Evolutionary conservation across 1,284 basidiomycete species (phyloP).

Genomic region (Ceratobasidium theobromae): DNA sequence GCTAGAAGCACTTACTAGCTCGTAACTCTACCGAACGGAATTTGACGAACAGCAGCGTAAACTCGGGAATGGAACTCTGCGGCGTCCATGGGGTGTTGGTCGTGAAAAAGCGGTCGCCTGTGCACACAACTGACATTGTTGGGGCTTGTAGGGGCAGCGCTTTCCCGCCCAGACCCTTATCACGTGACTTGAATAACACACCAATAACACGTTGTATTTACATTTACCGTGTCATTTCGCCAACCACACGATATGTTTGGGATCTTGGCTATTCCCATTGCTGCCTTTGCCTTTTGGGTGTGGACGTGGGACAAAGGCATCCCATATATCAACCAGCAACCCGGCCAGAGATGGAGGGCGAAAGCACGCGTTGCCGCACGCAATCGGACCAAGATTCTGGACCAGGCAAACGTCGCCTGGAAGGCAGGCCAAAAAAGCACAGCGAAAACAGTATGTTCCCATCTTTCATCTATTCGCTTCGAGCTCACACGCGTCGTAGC

Average conservation of each 20-base stretch:
- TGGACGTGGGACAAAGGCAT: conserved; percentile 23
- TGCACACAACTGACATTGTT: conserved; percentile 21
- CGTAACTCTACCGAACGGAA: conserved; percentile 64
- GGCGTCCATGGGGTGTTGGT: conserved; percentile 53
- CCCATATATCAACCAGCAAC: conserved; percentile 25
- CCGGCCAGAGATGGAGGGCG: conserved; percentile 10
- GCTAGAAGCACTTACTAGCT: conserved; percentile 49
- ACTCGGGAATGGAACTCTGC: conserved; percentile 73
- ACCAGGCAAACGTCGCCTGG: conserved; percentile 18
- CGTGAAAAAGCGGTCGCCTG: neutral
- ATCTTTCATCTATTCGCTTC: neutral
- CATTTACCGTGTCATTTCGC: neutral
- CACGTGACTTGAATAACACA: conserved; percentile 13
- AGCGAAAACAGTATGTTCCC: conserved; percentile 13
- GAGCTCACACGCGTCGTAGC: neutral
- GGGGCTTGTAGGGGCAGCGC: conserved; percentile 24
- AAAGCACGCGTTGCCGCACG: conserved; percentile 10
- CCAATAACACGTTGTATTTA: conserved; percentile 1
- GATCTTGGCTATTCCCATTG: neutral
- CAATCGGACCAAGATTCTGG: conserved; percentile 11
- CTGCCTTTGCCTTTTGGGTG: conserved; percentile 21
- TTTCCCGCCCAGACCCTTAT: neutral
- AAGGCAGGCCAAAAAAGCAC: conserved; percentile 19
- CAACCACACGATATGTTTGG: conserved; percentile 8
- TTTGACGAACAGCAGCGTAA: conserved; percentile 64